phyloP scores from a whole-genome alignment of 768 basidiomycete genomes.

The Tubosaeta sp. region DNA sequence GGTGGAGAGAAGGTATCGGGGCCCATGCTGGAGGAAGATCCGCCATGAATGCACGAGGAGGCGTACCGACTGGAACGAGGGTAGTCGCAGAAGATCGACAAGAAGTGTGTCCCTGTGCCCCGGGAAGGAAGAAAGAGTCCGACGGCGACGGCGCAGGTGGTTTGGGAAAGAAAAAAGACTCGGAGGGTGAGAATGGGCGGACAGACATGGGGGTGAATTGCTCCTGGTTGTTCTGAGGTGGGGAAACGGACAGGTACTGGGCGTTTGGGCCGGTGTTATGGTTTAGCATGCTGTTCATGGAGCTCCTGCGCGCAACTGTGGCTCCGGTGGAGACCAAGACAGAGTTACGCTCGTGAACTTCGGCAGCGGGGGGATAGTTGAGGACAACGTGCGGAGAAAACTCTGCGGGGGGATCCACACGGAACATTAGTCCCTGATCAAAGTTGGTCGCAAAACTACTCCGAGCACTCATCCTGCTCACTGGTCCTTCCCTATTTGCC shows the following conservation, averaged over 20 bases:
- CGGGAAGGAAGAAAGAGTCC: not conserved
- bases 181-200: slow-evolving; percentile 62
- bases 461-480: slow-evolving; percentile 34
- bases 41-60: slow-evolving; percentile 11
- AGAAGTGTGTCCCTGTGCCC: not conserved
- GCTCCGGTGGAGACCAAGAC: slow-evolving; percentile 22
- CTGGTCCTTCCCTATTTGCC: slow-evolving; percentile 12
- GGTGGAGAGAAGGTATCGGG: slow-evolving; percentile 10
- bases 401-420: slow-evolving; percentile 17
- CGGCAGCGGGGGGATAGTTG: slow-evolving; percentile 51
- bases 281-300: slow-evolving; percentile 39
- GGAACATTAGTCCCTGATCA: slow-evolving; percentile 37
- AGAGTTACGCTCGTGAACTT: slow-evolving; percentile 40
- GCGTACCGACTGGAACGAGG: slow-evolving; percentile 15
- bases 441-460: slow-evolving; percentile 67
- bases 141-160: slow-evolving; percentile 38
- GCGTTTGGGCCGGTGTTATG: slow-evolving; percentile 32
- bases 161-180: slow-evolving; percentile 66
- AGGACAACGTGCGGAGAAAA: slow-evolving; percentile 24
- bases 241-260: slow-evolving; percentile 38
- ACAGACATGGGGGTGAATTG: slow-evolving; percentile 54
- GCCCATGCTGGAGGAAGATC: slow-evolving; percentile 15
- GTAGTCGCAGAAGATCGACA: slow-evolving; percentile 14
- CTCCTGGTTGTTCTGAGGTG: slow-evolving; percentile 13
- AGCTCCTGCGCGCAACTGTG: slow-evolving; percentile 30